Base-by-base conservation (phyloP, 192 early-diverging fungal genomes). In the Lobosporangium transversale region DNA sequence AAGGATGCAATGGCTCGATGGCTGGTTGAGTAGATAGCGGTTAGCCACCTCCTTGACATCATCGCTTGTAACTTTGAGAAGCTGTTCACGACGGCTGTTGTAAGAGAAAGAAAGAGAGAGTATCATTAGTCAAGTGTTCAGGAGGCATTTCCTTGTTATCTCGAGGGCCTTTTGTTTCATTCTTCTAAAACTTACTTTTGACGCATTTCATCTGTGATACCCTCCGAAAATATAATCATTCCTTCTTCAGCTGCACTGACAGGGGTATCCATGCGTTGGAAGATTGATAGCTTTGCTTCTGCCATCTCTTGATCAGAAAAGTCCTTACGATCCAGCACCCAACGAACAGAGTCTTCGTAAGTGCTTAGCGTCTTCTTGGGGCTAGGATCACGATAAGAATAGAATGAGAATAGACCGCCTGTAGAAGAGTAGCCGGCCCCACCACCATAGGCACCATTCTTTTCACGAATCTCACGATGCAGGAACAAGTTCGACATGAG, bases 381-480 rank as follows among this genome's bases (percentile, higher is more conserved):
- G 32, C 84, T 85, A 12, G 97, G 97, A 70, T 98, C 97, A 36
- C 97, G 90, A 85, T 98, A 98, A 29, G 96, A 96, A 62, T 83
- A 95, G 80, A 97, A 93, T 2, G 90, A 90, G 14, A 97, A 91
- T 14, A 94, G 58, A 15, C 95, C 96, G 20, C 90, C 89, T 0
- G 88, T 66, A 0, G 90, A 79, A n/a, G 86, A 83, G 79, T 92
- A 95, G 1, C 68, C 58, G 1, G 94, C 89, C 12, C 95, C 95
- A n/a, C 93, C 97, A 26, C 96, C 95, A 79, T 98, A 98, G 3
- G 97, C 97, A 29, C 97, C 97, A 70, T 94, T 94, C 85, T 94
- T 95, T 69, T 98, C 97, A 67, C 97, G 90, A 51, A 98, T 92
- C 81, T 98, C 97, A 45, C 94, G 93, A 79, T 98, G 97, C n/a